Evolutionary conservation across 257 asterid genomes (phyloP).

Genomic region (Cruciata laevipes): DNA sequence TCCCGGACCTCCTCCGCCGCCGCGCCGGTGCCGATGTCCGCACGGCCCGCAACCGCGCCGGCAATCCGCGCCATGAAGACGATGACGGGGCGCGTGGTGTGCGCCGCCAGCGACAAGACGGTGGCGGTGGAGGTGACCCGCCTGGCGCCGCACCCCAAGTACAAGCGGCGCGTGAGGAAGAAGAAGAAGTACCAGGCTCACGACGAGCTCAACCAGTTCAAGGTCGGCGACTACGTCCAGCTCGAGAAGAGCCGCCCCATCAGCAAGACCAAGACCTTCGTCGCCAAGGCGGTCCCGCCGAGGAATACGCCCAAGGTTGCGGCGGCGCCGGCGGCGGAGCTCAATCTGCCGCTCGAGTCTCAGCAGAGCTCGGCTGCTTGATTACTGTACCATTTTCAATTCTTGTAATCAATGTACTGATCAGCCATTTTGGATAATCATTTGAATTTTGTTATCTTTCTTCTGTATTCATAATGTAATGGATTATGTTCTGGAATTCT

Average conservation of each 20-base stretch:
- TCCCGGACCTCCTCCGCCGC: slow-evolving; percentile 29
- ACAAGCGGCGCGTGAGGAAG: slow-evolving; percentile 79
- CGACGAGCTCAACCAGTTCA: slow-evolving; percentile 73
- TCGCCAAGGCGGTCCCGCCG: slow-evolving; percentile 49
- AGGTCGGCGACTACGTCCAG: slow-evolving; percentile 77
- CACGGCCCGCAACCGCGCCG: slow-evolving; percentile 32
- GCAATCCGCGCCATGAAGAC: slow-evolving; percentile 64
- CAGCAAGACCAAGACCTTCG: slow-evolving; percentile 69
- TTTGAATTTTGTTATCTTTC: background rate
- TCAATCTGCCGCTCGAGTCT: slow-evolving; percentile 25
- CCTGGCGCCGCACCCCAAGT: slow-evolving; percentile 90
- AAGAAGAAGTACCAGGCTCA: slow-evolving; percentile 98
- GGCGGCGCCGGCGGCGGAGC: slow-evolving; percentile 24
- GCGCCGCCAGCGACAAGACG: slow-evolving; percentile 80
- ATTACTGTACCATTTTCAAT: background rate
- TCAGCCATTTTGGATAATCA: background rate
- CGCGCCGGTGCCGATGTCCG: slow-evolving; percentile 16
- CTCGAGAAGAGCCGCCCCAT: slow-evolving; percentile 74
- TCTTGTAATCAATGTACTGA: background rate
- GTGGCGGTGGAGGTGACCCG: slow-evolving; percentile 84
- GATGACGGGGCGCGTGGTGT: slow-evolving; percentile 67
- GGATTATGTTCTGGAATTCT: slow-evolving; percentile 1
- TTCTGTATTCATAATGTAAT: slow-evolving; percentile 5
- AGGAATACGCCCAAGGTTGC: slow-evolving; percentile 27
- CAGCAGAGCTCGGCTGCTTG: slow-evolving; percentile 11